Base-by-base conservation (phyloP, 805 yeast species). In the Komagataella phaffii region DNA sequence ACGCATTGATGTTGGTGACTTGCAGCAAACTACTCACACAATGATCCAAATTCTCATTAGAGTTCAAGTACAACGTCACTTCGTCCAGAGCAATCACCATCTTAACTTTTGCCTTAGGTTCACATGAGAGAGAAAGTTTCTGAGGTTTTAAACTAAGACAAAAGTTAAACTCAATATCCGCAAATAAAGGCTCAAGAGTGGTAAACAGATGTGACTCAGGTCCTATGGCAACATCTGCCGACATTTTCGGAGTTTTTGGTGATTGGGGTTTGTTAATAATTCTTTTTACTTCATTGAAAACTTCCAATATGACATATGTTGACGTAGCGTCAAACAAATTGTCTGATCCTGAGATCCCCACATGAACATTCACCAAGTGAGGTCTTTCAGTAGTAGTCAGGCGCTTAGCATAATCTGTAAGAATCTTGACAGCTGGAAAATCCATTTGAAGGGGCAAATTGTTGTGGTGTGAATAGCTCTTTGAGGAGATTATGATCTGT, bases 61-160 rank as follows among this genome's bases (percentile, higher is more conserved):
- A 71, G 46, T 76, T 76, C 7, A 84, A 56, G 49, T 79, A 77
- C 43, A 88, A 57, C 19, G 73, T 76, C n/a, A 88, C 76, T 0
- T 84, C 82, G 18, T 81, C 84, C 19, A 83, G 75, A 6, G 88
- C 85, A 14, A 88, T 82, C 43, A 85, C 78, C 0, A 97, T 95
- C 44, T 88, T 89, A 1, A 93, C 93, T 61, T 87, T 88, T 0
- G 98, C 98, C 17, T 83, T 83, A 1, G 99, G 99, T 54, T 87
- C 91, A 73, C 99, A 93, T 57, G 95, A 85, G 51, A 93, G 69
- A 2, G 85, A 76, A 19, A 93, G 62, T 47, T 76, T 77, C 62
- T 93, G 99, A 40, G 81, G 77, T 18, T 80, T 89, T 50, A 90
- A 75, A 45, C 75, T 71, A 6, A 90, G 56, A 0, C 84, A 80